Base-by-base conservation (phyloP, 140 eudicot genomes). In the Ambrosia hybrid region DNA sequence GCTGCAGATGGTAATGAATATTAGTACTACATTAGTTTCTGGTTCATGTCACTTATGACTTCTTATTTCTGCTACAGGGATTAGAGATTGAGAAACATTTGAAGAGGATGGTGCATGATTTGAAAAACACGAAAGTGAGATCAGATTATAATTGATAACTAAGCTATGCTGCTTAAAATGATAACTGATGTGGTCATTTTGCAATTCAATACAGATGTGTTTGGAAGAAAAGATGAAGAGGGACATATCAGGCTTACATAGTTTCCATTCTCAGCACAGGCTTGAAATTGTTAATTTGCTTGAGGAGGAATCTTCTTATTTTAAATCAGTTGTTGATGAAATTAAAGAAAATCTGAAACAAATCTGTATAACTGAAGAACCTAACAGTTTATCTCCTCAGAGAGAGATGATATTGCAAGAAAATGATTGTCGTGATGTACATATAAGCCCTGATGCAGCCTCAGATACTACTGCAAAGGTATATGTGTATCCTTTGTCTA, bases 51-150 rank as follows among this genome's bases (percentile, higher is more conserved):
- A 30, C 34, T 6, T 34, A 46, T 67, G 11, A 52, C 17, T 14
- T 57, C 45, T 26, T 45, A 9, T 43, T 68, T 57, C 67, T 33
- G 53, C 39, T 72, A 49, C 72, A 92, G 98, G 98, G 96, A 38
- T 58, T 89, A 86, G 92, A 92, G 82, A 89, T 92, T 16, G 98
- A 92, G 71, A 80, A 79, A 34, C 96, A 92, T 81, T 76, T 92
- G 80, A 85, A 85, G 88, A 87, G 81, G 80, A 81, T 75, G 77
- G 82, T 92, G 46, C 72, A 76, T 30, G 73, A 80, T 30, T 74
- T 92, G 82, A 90, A 89, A 83, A 86, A 81, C 73, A 72, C 78
- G 66, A 92, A 85, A 56, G 98, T 89, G 76, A 80, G 90, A 73
- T 64, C n/a, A 43, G 1, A 15, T 63, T 38, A 5, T 76, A 51